These are phyloP conservation scores for Vaccinium myrtillus DNA, from an alignment of 148 eudicot species.

Conservation along the genomic window DNA sequence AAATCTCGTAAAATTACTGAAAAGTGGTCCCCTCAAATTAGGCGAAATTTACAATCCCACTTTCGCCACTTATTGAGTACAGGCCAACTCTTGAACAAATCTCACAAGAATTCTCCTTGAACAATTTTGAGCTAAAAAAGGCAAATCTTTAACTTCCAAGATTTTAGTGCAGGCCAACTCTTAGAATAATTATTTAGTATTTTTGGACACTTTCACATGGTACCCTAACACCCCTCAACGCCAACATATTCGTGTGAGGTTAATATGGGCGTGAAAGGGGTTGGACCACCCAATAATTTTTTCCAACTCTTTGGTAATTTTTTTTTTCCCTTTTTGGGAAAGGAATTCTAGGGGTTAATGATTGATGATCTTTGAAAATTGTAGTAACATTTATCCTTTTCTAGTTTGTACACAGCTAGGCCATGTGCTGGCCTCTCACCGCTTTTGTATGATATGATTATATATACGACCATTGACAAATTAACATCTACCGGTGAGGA, in stretches of 20 bases:
- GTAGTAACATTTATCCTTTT: slow-evolving; percentile 20
- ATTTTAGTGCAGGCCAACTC: not conserved
- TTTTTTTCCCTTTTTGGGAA: no score
- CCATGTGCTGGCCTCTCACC: slow-evolving; percentile 29
- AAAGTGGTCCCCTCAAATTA: no score
- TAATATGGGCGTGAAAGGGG: not conserved
- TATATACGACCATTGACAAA: no score
- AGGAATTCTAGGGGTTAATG: not conserved
- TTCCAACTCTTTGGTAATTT: not conserved
- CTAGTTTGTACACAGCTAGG: slow-evolving; percentile 38
- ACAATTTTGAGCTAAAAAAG: not conserved
- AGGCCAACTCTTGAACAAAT: no score
- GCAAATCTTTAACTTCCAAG: not conserved
- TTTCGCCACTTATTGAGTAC: no score
- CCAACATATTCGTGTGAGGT: no score
- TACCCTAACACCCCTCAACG: not conserved
- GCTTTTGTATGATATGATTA: not conserved
- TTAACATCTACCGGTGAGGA: no score
- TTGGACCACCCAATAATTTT: not conserved
- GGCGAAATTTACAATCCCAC: no score
- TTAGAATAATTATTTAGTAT: no score
- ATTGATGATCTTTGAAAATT: slow-evolving; percentile 17
- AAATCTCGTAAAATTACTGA: no score
- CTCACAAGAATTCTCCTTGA: not conserved
- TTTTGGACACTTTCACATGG: not conserved